Base-by-base conservation (phyloP, 2,329 filamentous ascomycete species). In the Phyllosticta citrichinensis region DNA sequence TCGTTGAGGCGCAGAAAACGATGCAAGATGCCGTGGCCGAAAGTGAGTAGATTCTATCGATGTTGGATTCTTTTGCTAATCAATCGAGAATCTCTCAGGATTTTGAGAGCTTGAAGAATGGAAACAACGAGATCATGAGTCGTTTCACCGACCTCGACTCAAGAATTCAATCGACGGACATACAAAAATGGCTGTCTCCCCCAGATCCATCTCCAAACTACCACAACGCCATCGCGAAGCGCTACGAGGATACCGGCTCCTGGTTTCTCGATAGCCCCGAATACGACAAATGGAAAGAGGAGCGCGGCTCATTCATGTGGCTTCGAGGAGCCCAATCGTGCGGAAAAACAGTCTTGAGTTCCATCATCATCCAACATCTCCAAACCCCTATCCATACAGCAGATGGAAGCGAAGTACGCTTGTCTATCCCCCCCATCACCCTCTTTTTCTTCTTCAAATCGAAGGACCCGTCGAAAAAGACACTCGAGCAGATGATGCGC, bases 311-410 rank as follows among this genome's bases (percentile, higher is more conserved):
- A 0, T 67, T 71, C 53, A 57, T 74, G 3, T 75, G 71, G 71
- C 64, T 75, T 5, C 55, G 74, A 63, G 73, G 75, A 1, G 75
- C 74, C 22, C 68, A 73, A 19, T 75, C 75, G 47, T 77, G 75
- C 56, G 75, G 76, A 11, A 78, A 78, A 63, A 77, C 74, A 0
- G 66, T 77, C 58, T 67, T 77, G 0, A 72, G 70, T 62, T 75
- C 71, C 5, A 73, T 68, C 1, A 64, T 77, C 25, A 66, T 77
- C n/a, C 57, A 73, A 60, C 58, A 70, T 56, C 70, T 9, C 55
- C 65, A 25, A 27, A 65, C 50, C 66, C 62, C 35, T 2, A 19
- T 5, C 40, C 14, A 2, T 2, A 47, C 40, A 10, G 14, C 8
- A 12, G 14, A 40, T 12, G 33, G 2, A 14, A 40, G 33, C 33